phyloP scores from a whole-genome alignment of 768 basidiomycete species.

The Mycena pura region DNA sequence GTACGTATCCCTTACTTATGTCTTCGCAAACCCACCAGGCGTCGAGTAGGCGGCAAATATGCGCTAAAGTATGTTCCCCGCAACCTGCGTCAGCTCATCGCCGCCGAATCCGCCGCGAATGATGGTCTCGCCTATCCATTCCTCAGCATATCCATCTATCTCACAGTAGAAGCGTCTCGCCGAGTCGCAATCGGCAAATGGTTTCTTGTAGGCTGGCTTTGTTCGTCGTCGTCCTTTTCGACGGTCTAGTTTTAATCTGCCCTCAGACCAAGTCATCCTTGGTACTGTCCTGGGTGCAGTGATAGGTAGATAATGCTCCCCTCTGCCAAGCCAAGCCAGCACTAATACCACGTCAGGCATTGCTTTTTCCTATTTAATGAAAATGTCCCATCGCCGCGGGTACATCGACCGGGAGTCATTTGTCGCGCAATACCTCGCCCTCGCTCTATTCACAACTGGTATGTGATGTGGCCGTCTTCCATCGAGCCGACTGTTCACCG shows the following conservation, averaged over 20 bases:
- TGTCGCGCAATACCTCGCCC: slow-evolving; percentile 81
- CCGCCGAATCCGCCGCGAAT: slow-evolving; percentile 93
- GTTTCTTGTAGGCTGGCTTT: slow-evolving; percentile 86
- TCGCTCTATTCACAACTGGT: slow-evolving; percentile 80
- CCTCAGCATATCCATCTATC: slow-evolving; percentile 83
- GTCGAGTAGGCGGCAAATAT: no score
- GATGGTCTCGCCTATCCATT: slow-evolving; percentile 97
- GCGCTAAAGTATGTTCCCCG: no score
- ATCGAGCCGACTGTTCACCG: not conserved
- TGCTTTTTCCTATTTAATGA: slow-evolving; percentile 78
- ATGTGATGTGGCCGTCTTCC: not conserved
- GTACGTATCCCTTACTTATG: no score
- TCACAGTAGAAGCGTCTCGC: slow-evolving; percentile 72
- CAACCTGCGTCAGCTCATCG: slow-evolving; percentile 80
- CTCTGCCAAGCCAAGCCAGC: not conserved
- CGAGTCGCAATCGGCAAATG: slow-evolving; percentile 79
- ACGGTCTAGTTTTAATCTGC: not conserved
- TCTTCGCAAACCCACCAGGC: no score
- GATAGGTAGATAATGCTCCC: slow-evolving; percentile 41
- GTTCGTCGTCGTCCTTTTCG: slow-evolving; percentile 48
- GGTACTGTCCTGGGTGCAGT: slow-evolving; percentile 74
- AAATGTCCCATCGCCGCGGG: slow-evolving; percentile 62
- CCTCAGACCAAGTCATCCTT: slow-evolving; percentile 78
- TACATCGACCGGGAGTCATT: slow-evolving; percentile 85
- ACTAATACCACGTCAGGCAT: slow-evolving; percentile 50